phyloP scores from a whole-genome alignment of 257 asterid species.

The Penstemon newberryi region DNA sequence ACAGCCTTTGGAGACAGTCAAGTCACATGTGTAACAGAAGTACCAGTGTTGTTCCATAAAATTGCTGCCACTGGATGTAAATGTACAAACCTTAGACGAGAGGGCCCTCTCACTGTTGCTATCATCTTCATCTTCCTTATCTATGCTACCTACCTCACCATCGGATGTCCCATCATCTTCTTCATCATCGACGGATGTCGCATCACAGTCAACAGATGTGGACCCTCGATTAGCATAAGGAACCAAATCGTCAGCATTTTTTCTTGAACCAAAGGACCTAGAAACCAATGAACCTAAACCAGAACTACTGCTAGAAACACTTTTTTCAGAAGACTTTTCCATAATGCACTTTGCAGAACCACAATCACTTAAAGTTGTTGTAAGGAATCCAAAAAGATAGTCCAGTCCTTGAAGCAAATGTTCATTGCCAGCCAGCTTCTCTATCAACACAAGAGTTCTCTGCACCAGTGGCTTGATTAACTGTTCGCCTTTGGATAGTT shows the following conservation, averaged over 20 bases:
- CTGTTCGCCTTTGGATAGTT: constrained; percentile 69
- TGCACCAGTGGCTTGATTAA: constrained; percentile 64
- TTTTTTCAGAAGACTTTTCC: constrained; percentile 60
- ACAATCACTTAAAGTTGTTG: constrained; percentile 58
- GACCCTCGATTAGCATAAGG: constrained; percentile 74
- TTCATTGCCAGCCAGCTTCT: constrained; percentile 74
- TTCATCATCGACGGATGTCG: constrained; percentile 93
- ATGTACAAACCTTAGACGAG: constrained; percentile 96
- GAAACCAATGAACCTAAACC: constrained; percentile 56
- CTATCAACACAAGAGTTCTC: constrained; percentile 62
- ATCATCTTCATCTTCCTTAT: constrained; percentile 96
- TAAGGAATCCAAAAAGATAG: constrained; percentile 75
- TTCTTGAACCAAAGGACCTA: constrained; percentile 67
- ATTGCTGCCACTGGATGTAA: constrained; percentile 98
- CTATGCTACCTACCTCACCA: constrained; percentile 93
- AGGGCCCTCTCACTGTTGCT: constrained; percentile 84
- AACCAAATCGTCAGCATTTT: constrained; percentile 61
- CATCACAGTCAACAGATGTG: constrained; percentile 84
- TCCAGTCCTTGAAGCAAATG: constrained; percentile 74
- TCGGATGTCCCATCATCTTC: constrained; percentile 99
- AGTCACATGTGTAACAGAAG: constrained; percentile 97
- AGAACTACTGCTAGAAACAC: constrained; percentile 53
- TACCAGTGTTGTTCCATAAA: constrained; percentile 99
- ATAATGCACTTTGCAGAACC: constrained; percentile 48
- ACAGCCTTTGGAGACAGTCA: constrained; percentile 96